Conservation (phyloP, 768 basidiomycete species). For the Leccinum barrowsii region DNA sequence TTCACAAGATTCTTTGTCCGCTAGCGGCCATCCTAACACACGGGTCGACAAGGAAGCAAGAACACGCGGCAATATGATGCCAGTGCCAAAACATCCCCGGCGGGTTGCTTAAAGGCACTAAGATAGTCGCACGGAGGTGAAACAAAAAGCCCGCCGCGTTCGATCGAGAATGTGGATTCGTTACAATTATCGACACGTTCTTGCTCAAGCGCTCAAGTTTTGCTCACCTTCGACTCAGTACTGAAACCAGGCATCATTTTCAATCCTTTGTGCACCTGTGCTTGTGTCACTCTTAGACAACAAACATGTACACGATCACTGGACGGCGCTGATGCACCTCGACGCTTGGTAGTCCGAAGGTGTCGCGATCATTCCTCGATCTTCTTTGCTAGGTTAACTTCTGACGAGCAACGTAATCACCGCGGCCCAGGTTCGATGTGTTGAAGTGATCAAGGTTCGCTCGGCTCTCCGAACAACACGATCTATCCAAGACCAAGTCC, state of each 20-base stretch:
- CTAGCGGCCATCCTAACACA: constrained; percentile 3
- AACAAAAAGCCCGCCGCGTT: constrained; percentile 4
- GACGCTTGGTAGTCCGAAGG: constrained; percentile 13
- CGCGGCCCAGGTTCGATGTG: constrained; percentile 6
- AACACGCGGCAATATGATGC: constrained; percentile 14
- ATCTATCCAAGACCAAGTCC: not conserved
- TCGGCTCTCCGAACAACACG: not conserved
- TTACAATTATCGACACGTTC: not conserved
- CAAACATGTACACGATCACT: not conserved
- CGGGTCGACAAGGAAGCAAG: constrained; percentile 14
- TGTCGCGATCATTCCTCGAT: constrained; percentile 13
- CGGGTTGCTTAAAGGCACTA: constrained; percentile 19
- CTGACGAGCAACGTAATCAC: constrained; percentile 13
- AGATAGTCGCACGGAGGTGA: constrained; percentile 12
- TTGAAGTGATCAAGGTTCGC: not conserved
- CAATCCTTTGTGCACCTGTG: not conserved
- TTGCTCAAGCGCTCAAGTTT: constrained; percentile 1
- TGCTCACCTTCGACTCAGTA: not conserved
- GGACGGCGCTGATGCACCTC: not conserved
- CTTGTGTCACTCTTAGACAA: not conserved
- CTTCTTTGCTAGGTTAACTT: constrained; percentile 19
- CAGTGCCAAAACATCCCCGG: not conserved
- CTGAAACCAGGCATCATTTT: not conserved
- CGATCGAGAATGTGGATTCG: constrained; percentile 5
- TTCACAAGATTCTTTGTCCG: constrained; percentile 15